Base-by-base conservation (phyloP, 2,329 filamentous ascomycete genomes). In the Tolypocladium paradoxum region DNA sequence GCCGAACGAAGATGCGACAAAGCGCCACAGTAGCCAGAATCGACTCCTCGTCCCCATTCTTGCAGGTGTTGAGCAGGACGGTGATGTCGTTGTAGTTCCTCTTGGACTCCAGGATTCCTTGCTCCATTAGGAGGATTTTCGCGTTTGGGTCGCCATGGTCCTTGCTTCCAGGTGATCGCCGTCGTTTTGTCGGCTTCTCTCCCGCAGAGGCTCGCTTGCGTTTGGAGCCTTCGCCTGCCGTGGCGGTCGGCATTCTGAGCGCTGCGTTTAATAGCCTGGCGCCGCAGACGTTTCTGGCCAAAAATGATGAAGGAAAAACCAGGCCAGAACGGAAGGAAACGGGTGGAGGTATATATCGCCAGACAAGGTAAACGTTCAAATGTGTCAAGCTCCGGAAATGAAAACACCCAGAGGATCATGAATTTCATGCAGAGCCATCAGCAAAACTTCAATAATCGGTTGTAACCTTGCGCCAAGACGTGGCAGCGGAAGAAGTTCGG, bases 21-120 rank as follows among this genome's bases (percentile, higher is more conserved):
- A 96, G 76, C 2, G 91, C 85, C 22, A 96, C 84, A 0, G 85
- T 82, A 0, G 90, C 87, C 35, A 88, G 72, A 48, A 88, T 73
- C 4, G 81, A 74, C 45, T 85, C 79, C 2, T 74, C 68, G 3
- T 77, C 68, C 31, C 73, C 72, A 36, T 72, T 73, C 62, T 78
- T 58, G 46, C 70, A 68, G 18, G 61, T 78, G 43, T 77, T 77
- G 47, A 95, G 74, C 37, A 97, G 72, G 12, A 78, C 81, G 8
- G 82, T 78, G 63, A 97, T 92, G 65, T 95, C 90, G 75, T 96
- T 95, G 76, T 95, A 95, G 70, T 96, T 82, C 68, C 90, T 89
- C 64, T 84, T 87, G 49, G 90, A 95, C 68, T 93, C 85, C 56
- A 90, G 72, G 53, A 97, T 90, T 54, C 88, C 85, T 57, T 82